phyloP scores from a whole-genome alignment of 1,139 yeast species.

The Suhomyces ambrosiae region DNA sequence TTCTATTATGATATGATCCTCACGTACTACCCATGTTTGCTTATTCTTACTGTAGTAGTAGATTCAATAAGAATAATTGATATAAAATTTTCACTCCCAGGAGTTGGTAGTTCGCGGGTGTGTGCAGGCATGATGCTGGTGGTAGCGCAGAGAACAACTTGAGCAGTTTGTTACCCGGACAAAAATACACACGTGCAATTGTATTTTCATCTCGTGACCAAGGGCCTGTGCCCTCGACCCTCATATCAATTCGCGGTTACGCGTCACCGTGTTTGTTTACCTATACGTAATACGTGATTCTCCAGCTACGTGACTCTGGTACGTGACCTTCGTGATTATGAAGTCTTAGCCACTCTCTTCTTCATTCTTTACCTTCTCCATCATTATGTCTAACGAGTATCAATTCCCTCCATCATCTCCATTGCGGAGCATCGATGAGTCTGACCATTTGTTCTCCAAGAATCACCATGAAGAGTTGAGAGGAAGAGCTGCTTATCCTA shows the following conservation, averaged over 20 bases:
- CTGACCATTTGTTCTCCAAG: conserved; percentile 24
- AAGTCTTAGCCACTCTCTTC: conserved; percentile 2
- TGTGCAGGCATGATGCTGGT: conserved; percentile 9
- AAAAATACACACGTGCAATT: background rate
- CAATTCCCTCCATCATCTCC: conserved; percentile 73
- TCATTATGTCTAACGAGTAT: conserved; percentile 21
- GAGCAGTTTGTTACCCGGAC: conserved; percentile 5
- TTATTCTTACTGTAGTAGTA: conserved; percentile 28
- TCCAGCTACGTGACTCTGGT: conserved; percentile 1
- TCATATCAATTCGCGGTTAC: conserved; percentile 4
- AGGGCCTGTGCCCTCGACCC: conserved; percentile 11
- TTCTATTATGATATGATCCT: conserved; percentile 7
- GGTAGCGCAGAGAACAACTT: background rate
- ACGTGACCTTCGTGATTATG: background rate
- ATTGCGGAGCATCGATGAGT: conserved; percentile 35
- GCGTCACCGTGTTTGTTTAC: conserved; percentile 14
- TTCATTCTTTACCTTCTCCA: background rate
- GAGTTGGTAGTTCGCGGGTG: conserved; percentile 10
- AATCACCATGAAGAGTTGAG: conserved; percentile 15
- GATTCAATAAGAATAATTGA: conserved; percentile 10
- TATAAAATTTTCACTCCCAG: conserved; percentile 14
- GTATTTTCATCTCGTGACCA: background rate
- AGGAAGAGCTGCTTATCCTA: conserved; percentile 43
- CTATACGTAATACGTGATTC: conserved; percentile 8
- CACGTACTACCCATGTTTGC: conserved; percentile 70